Evolutionary conservation across 2,329 filamentous ascomycete genomes (phyloP), one percentile per base, ranked within the genome.

Genomic region (Leptodontidium sp.): DNA sequence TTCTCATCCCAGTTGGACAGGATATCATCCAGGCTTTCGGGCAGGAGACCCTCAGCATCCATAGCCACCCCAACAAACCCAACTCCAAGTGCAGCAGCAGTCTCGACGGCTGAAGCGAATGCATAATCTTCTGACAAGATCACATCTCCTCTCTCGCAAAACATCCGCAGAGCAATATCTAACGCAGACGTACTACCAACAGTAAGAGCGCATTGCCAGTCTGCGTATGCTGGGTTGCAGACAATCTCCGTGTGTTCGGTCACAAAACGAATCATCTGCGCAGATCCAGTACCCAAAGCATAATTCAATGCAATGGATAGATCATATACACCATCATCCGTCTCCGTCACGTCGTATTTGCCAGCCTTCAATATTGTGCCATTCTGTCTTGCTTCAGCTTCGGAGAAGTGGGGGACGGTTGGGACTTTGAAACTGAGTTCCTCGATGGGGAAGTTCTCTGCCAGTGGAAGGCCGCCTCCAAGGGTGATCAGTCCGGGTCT

Each of bases 241-340:
- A 97, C 89, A 66, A 98, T 88, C 81, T 99, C 95, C 0, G 94
- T 97, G 81, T 98, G 96, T 83, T 99, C 96, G 0, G 94, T 97
- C 62, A 98, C 85, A 82, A 92, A 98, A 69, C 96, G 90, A 71
- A 98, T 83, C 79, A 99, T 85, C 81, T 97, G 96, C 3, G 93
- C 91, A 12, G 93, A 89, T 21, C 96, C 96, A 21, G 89, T 89
- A 9, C 94, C 90, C 81, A 97, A 94, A 43, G 92, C 93, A 79
- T 99, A 99, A 82, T 99, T 98, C 79, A 98, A 90, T 0, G 92
- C 92, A 71, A 97, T 93, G 57, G 92, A 89, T 63, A 99, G 87
- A 81, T 99, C 96, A 74, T 87, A 87, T 45, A 82, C 81, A 55
- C 79, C 79, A 24, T 78, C 75, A 26, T 78, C 76, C 24, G 86